These are phyloP conservation scores for Carex arenaria DNA, from an alignment of 202 grass and related monocot species.

Conservation along the genomic window DNA sequence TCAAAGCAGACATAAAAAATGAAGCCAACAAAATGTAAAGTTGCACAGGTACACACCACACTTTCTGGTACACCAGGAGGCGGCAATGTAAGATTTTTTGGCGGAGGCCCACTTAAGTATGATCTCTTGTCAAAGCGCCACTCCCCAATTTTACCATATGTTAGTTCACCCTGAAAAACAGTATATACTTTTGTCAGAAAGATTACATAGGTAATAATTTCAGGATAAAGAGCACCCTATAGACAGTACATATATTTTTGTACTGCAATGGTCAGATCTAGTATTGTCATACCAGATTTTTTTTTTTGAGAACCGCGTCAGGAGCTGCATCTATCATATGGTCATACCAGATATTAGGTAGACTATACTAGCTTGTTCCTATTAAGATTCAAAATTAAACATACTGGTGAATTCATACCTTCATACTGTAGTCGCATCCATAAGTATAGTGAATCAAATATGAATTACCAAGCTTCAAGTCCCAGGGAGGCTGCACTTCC, in stretches of 20 bases:
- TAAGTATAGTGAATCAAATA: constrained; percentile 96
- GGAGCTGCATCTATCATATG: too few relatives aligned
- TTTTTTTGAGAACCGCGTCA: too few relatives aligned
- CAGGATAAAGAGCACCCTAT: background rate
- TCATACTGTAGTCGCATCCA: constrained; percentile 84
- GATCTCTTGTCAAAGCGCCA: constrained; percentile 97
- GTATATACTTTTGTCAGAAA: background rate
- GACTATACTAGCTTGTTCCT: background rate
- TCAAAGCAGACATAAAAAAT: background rate
- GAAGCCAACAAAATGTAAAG: background rate
- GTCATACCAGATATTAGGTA: too few relatives aligned
- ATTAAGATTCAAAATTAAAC: background rate
- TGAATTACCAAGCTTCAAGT: constrained; percentile 59
- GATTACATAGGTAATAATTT: background rate
- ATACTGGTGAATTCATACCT: constrained; percentile 41
- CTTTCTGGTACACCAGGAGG: constrained; percentile 95
- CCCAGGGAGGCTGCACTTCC: constrained; percentile 83
- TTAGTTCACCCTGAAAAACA: constrained; percentile 65
- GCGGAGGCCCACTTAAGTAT: constrained; percentile 52
- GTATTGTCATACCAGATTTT: background rate
- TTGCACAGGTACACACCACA: constrained; percentile 56
- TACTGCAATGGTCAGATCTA: background rate
- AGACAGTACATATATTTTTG: background rate
- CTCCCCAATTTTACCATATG: constrained; percentile 93
- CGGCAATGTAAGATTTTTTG: constrained; percentile 82